A percentile compares a stretch with the other conserved stretches of the same genome.
Conservation (phyloP, 2,329 filamentous ascomycete species). For the Exophiala bonariae region DNA sequence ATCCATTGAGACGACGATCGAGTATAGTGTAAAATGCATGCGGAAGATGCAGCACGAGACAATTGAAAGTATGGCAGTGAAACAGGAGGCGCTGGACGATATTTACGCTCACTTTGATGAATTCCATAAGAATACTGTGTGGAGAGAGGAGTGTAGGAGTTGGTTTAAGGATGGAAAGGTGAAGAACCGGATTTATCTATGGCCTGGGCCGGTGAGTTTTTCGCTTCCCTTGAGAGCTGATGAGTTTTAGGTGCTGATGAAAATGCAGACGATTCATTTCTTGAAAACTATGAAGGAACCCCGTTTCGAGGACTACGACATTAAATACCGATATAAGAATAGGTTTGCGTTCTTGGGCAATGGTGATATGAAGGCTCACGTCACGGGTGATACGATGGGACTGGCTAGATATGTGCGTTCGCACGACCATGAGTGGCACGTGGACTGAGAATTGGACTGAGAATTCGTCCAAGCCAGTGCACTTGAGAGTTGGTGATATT, state of each 20-base stretch:
- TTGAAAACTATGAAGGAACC: conserved; percentile 36
- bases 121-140: conserved; percentile 38
- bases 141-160: conserved; percentile 36
- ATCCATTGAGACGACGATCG: conserved; percentile 34
- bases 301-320: conserved; percentile 36
- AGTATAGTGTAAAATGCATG: conserved; percentile 36
- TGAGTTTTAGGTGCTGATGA: not conserved
- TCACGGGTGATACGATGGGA: conserved; percentile 1
- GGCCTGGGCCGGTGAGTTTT: conserved; percentile 32
- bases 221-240: too few relatives aligned
- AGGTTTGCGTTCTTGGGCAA: conserved; percentile 42
- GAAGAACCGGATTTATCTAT: conserved; percentile 34
- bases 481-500: too few relatives aligned
- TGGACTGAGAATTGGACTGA: too few relatives aligned
- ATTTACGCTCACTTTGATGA: conserved; percentile 34
- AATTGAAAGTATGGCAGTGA: conserved; percentile 33
- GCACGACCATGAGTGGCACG: not conserved
- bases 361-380: conserved; percentile 42
- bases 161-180: conserved; percentile 40
- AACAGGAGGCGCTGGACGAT: conserved; percentile 18
- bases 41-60: conserved; percentile 40
- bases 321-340: conserved; percentile 39
- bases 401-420: conserved; percentile 5
- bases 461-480: too few relatives aligned
- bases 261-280: conserved; percentile 1